phyloP scores from a whole-genome alignment of 192 early-diverging fungal species.

The Coemansia furcata region DNA sequence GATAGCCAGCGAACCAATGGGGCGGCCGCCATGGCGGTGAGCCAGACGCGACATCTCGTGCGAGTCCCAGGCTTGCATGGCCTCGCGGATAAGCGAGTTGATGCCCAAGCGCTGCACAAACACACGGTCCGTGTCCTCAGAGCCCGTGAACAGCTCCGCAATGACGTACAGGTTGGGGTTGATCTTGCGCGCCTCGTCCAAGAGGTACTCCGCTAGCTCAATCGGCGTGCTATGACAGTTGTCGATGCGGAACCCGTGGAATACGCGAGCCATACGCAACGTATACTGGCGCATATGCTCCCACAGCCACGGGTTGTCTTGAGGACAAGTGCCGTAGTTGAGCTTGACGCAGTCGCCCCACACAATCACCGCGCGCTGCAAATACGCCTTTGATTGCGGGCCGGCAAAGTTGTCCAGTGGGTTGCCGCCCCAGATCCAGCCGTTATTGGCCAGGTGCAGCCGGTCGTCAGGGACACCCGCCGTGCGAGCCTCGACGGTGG shows the following conservation, averaged over 20 bases:
- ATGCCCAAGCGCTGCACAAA: constrained; percentile 95
- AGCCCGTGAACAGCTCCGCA: constrained; percentile 98
- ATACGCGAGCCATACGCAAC: constrained; percentile 77
- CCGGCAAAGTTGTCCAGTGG: constrained; percentile 94
- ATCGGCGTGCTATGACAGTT: constrained; percentile 99
- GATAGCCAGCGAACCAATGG: constrained; percentile 83
- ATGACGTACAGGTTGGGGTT: constrained; percentile 94
- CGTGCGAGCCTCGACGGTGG: constrained; percentile 75
- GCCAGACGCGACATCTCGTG: constrained; percentile 85
- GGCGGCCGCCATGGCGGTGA: constrained; percentile 89
- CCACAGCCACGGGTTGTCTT: constrained; percentile 97
- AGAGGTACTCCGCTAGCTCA: constrained; percentile 87
- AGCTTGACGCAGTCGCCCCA: constrained; percentile 99
- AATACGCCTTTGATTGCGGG: constrained; percentile 79
- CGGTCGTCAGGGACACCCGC: constrained; percentile 64
- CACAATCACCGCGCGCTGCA: constrained; percentile 92
- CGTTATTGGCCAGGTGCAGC: constrained; percentile 88
- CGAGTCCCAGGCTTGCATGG: constrained; percentile 96
- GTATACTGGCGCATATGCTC: constrained; percentile 90
- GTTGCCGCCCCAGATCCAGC: constrained; percentile 92
- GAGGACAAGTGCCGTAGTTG: constrained; percentile 80
- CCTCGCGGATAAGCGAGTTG: constrained; percentile 95
- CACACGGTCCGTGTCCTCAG: constrained; percentile 86
- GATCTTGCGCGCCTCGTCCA: constrained; percentile 81
- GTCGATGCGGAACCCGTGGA: constrained; percentile 97